A percentile compares a stretch with the other conserved stretches of the same genome.
Conservation (phyloP, 495 filamentous ascomycete species). For the Penicillium simplicissimum region DNA sequence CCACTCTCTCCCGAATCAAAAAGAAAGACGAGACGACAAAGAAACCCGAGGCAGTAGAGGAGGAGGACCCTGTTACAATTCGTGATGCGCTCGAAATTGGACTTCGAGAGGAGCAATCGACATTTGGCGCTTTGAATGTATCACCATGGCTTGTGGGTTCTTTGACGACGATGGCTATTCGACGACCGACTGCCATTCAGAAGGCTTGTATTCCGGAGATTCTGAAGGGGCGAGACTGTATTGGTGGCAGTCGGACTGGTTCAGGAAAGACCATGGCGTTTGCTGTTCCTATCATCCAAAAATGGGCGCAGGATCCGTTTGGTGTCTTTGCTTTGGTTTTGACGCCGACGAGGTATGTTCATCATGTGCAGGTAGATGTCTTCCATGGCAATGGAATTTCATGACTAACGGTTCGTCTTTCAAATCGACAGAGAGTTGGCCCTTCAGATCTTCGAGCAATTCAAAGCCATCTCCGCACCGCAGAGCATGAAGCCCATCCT, state of each 20-base stretch:
- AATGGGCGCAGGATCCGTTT: slow-evolving; percentile 88
- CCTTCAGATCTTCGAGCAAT: slow-evolving; percentile 92
- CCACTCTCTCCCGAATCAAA: slow-evolving; percentile 48
- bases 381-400: neutral
- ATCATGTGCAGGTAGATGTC: neutral
- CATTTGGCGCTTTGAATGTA: slow-evolving; percentile 73
- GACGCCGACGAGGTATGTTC: slow-evolving; percentile 76
- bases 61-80: slow-evolving; percentile 43
- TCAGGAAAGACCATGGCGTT: slow-evolving; percentile 99
- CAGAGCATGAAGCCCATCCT: slow-evolving; percentile 83
- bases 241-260: slow-evolving; percentile 90
- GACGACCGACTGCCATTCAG: slow-evolving; percentile 87
- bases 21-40: slow-evolving; percentile 37
- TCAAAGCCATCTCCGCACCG: slow-evolving; percentile 84
- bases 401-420: neutral
- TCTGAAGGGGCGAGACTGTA: slow-evolving; percentile 85
- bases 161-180: slow-evolving; percentile 83
- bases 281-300: slow-evolving; percentile 87
- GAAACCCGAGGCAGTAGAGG: slow-evolving; percentile 21
- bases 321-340: slow-evolving; percentile 88
- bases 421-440: slow-evolving; percentile 70
- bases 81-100: slow-evolving; percentile 47
- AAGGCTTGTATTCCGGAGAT: slow-evolving; percentile 89
- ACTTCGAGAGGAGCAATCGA: slow-evolving; percentile 49
- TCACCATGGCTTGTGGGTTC: slow-evolving; percentile 89